These are phyloP conservation scores for Calonectria hawksworthii DNA, from an alignment of 2,329 filamentous ascomycete genomes.

Conservation along the genomic window DNA sequence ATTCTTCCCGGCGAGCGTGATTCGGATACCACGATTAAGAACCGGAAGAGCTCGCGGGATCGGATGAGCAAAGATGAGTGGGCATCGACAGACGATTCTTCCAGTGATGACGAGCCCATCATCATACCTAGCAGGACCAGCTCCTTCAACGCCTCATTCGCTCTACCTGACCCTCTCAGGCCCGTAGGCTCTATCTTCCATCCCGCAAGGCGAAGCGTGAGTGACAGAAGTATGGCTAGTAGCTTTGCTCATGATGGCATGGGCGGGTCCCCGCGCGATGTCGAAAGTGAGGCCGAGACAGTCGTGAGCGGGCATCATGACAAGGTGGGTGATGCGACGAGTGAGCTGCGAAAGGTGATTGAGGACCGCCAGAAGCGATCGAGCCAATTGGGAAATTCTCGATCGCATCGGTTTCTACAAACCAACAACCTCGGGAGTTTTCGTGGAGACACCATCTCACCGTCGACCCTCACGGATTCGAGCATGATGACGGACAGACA, in stretches of 20 bases:
- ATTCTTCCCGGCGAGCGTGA: slow-evolving; percentile 54
- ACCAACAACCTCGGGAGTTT: slow-evolving; percentile 50
- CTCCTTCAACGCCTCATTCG: slow-evolving; percentile 68
- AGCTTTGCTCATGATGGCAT: slow-evolving; percentile 55
- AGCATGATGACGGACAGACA: slow-evolving; percentile 59
- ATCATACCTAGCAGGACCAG: slow-evolving; percentile 73
- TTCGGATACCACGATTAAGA: slow-evolving; percentile 41
- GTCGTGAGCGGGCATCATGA: slow-evolving; percentile 62
- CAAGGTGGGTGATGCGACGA: slow-evolving; percentile 69
- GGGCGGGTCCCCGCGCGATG: slow-evolving; percentile 54
- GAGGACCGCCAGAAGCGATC: slow-evolving; percentile 64
- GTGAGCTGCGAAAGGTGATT: slow-evolving; percentile 71
- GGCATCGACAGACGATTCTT: slow-evolving; percentile 67
- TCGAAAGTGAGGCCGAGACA: slow-evolving; percentile 72
- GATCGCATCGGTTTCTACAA: slow-evolving; percentile 51
- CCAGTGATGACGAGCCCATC: slow-evolving; percentile 75
- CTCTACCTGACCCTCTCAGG: slow-evolving; percentile 66
- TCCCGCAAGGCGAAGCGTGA: slow-evolving; percentile 61
- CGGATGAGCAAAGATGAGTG: slow-evolving; percentile 52
- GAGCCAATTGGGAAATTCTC: slow-evolving; percentile 49
- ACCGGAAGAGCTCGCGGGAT: slow-evolving; percentile 49
- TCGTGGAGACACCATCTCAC: slow-evolving; percentile 61
- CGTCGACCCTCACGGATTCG: slow-evolving; percentile 64
- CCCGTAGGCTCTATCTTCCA: slow-evolving; percentile 64
- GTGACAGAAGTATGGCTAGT: slow-evolving; percentile 61